Percentiles rank a stretch among this genome's conserved stretches.
phyloP scores from a whole-genome alignment of 2,329 filamentous ascomycete genomes.

The Stachybotrys elegans region DNA sequence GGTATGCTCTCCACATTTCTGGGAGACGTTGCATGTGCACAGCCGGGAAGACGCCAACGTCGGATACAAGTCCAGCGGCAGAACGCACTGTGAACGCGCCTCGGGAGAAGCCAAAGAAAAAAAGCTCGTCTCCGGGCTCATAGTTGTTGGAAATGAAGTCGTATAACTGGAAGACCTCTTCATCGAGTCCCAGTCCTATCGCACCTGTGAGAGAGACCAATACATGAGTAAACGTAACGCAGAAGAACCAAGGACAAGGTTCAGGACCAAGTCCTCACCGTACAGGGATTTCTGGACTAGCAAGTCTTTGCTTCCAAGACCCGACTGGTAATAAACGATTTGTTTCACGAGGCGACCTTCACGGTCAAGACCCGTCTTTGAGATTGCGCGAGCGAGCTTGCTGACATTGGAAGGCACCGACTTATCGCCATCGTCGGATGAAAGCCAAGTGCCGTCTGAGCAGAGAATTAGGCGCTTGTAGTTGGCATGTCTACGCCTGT shows the following conservation, averaged over 20 bases:
- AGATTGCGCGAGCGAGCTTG: conserved; percentile 24
- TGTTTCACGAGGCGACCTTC: conserved; percentile 25
- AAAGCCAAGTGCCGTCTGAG: conserved; percentile 32
- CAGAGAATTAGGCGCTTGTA: conserved; percentile 24
- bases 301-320: conserved; percentile 19
- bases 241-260: not conserved
- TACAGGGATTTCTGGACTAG: not conserved
- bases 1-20: not conserved
- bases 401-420: conserved; percentile 27
- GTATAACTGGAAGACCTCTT: conserved; percentile 29
- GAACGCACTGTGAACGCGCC: conserved; percentile 26
- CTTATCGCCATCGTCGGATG: conserved; percentile 16
- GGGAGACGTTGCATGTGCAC: conserved; percentile 2
- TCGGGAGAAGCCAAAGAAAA: conserved; percentile 24
- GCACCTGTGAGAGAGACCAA: not conserved
- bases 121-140: conserved; percentile 22
- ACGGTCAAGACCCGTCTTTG: conserved; percentile 16
- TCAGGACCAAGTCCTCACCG: not conserved
- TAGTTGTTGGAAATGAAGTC: conserved; percentile 31
- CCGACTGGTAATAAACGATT: conserved; percentile 31
- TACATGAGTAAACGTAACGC: not conserved
- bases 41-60: conserved; percentile 4
- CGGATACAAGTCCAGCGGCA: conserved; percentile 14
- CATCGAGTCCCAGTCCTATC: conserved; percentile 20
- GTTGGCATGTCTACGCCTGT: not conserved